These are phyloP conservation scores for Westerdykella ornata DNA, from an alignment of 2,329 filamentous ascomycete genomes.

Conservation along the genomic window DNA sequence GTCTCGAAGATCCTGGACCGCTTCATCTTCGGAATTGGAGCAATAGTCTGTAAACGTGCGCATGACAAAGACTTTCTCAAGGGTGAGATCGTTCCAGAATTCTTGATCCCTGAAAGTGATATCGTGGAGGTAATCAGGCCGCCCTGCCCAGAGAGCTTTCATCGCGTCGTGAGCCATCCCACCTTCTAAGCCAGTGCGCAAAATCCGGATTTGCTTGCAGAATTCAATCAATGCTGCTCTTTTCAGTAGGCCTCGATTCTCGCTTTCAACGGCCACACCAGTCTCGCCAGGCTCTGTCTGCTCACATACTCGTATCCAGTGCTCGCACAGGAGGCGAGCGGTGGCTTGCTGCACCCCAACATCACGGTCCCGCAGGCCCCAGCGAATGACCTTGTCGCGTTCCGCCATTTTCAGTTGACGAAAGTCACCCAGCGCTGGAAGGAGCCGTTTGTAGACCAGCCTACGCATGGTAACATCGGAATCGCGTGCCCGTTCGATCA, in stretches of 20 bases:
- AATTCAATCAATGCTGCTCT: slow-evolving; percentile 69
- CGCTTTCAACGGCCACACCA: slow-evolving; percentile 19
- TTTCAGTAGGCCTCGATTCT: not conserved
- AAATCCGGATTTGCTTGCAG: slow-evolving; percentile 85
- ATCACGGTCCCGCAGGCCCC: slow-evolving; percentile 90
- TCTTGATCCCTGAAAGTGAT: slow-evolving; percentile 60
- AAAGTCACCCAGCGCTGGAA: slow-evolving; percentile 89
- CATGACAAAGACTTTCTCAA: slow-evolving; percentile 83
- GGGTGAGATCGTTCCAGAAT: slow-evolving; percentile 74
- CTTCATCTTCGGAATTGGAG: slow-evolving; percentile 63
- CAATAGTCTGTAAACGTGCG: slow-evolving; percentile 95
- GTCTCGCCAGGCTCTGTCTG: slow-evolving; percentile 48
- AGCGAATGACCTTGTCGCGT: slow-evolving; percentile 89
- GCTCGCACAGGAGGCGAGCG: slow-evolving; percentile 79
- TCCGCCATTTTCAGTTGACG: slow-evolving; percentile 87
- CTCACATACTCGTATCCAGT: slow-evolving; percentile 94
- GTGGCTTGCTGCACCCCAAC: slow-evolving; percentile 91
- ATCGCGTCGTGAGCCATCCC: slow-evolving; percentile 91
- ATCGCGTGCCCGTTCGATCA: slow-evolving; percentile 86
- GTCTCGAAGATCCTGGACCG: slow-evolving; percentile 69
- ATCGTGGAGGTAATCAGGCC: slow-evolving; percentile 71
- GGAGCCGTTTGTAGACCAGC: slow-evolving; percentile 76
- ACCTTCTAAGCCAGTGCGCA: slow-evolving; percentile 81
- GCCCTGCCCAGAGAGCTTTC: slow-evolving; percentile 91
- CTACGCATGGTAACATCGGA: slow-evolving; percentile 76